A percentile compares a stretch with the other conserved stretches of the same genome.
These are phyloP conservation scores for Alternaria metachromatica DNA, from an alignment of 2,329 filamentous ascomycete species.

Conservation along the genomic window DNA sequence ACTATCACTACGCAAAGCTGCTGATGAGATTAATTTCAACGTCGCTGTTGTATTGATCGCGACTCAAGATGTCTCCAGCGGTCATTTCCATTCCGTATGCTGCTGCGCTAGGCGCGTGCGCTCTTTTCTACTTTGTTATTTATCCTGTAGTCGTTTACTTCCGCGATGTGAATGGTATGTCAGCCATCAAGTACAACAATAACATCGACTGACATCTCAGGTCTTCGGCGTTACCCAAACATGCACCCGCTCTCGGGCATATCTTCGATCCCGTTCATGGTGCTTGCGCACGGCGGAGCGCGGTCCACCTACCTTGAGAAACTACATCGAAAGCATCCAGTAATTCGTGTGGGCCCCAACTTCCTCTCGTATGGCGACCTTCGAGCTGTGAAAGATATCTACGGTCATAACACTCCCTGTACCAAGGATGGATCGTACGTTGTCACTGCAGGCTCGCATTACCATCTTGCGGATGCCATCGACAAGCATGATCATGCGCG, in stretches of 20 bases:
- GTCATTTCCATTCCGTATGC: slow-evolving; percentile 32
- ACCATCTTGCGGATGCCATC: slow-evolving; percentile 60
- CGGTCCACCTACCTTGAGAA: slow-evolving; percentile 53
- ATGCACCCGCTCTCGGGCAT: slow-evolving; percentile 56
- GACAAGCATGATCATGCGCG: slow-evolving; percentile 60
- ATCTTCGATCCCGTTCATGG: slow-evolving; percentile 57
- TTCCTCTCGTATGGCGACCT: slow-evolving; percentile 41
- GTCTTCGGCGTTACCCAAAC: slow-evolving; percentile 59
- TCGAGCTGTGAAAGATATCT: slow-evolving; percentile 57
- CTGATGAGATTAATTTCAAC: not conserved
- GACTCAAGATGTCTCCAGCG: slow-evolving; percentile 20
- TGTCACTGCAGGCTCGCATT: slow-evolving; percentile 56
- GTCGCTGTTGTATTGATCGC: not conserved
- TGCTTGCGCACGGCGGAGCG: slow-evolving; percentile 53
- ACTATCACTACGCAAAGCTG: not conserved
- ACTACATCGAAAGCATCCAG: slow-evolving; percentile 56
- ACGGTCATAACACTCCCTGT: slow-evolving; percentile 60
- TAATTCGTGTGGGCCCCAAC: slow-evolving; percentile 46
- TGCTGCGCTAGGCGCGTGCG: slow-evolving; percentile 25
- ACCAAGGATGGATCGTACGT: slow-evolving; percentile 59
- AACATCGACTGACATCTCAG: not conserved
- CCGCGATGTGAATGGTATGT: slow-evolving; percentile 51
- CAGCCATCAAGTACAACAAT: not conserved
- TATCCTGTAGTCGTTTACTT: slow-evolving; percentile 54
- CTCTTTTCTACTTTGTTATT: slow-evolving; percentile 49